Evolutionary conservation across 2,329 filamentous ascomycete genomes (phyloP).

Genomic region (Fusarium papillatum): DNA sequence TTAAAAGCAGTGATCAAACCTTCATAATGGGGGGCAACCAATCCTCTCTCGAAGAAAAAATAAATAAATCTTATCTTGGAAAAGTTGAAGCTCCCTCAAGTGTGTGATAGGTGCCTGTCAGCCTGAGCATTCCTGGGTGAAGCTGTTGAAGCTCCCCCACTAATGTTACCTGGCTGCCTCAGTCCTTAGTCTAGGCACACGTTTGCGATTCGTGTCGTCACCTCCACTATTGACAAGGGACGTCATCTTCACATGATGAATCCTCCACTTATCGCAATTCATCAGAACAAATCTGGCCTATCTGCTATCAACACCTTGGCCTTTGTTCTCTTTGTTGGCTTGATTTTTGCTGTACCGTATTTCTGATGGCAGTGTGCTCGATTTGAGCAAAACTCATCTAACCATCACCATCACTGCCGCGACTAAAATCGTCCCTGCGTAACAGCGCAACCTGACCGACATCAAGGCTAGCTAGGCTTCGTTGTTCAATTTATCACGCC

Average conservation of each 20-base stretch:
- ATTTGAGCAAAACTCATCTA: not conserved
- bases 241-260: slow-evolving; percentile 43
- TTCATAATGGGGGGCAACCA: not conserved
- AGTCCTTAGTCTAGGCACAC: slow-evolving; percentile 18
- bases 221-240: slow-evolving; percentile 9
- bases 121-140: not conserved
- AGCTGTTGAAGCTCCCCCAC: not conserved
- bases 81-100: not conserved
- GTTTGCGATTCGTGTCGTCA: slow-evolving; percentile 9
- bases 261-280: not conserved
- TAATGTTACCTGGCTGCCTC: not conserved
- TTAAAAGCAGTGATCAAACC: not conserved
- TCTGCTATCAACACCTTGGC: not conserved
- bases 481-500: not conserved
- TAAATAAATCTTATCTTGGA: not conserved
- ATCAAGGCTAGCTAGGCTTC: not conserved
- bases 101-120: not conserved
- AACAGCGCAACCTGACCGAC: not conserved
- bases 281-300: not conserved
- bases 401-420: not conserved
- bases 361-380: not conserved
- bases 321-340: not conserved
- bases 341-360: not conserved
- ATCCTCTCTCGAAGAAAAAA: not conserved
- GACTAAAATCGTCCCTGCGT: not conserved